Conservation (phyloP, 192 early-diverging fungal species). For the Phycomyces blakesleeanus region DNA sequence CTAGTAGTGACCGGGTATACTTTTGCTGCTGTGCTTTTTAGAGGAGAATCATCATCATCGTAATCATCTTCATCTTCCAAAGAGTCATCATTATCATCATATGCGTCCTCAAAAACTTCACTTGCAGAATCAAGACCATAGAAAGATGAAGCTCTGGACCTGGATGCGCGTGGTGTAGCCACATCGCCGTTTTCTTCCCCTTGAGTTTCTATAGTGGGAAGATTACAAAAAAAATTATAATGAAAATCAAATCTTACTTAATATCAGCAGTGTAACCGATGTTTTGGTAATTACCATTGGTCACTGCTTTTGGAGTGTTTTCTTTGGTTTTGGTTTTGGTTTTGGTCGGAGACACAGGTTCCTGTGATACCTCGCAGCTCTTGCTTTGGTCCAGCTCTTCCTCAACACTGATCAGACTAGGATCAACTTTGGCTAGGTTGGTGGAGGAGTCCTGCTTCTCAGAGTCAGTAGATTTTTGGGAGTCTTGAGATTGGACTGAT, state of each 20-base stretch:
- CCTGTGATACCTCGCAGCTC: not conserved
- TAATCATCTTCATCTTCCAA: not conserved
- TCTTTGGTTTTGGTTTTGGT: not conserved
- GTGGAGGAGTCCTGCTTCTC: too few relatives aligned
- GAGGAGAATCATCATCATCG: too few relatives aligned
- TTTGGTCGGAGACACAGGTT: too few relatives aligned
- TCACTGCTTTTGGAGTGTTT: not conserved
- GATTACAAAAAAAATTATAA: not conserved
- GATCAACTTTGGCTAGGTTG: too few relatives aligned
- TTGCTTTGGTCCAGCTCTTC: not conserved
- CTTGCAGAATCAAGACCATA: not conserved
- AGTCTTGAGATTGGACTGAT: slow-evolving; percentile 7
- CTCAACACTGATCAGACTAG: too few relatives aligned
- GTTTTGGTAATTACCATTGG: not conserved
- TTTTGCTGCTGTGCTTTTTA: too few relatives aligned
- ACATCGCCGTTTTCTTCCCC: not conserved
- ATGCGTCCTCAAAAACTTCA: not conserved
- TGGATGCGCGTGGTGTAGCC: not conserved
- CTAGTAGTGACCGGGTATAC: too few relatives aligned
- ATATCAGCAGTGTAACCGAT: not conserved
- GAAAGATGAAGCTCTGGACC: not conserved
- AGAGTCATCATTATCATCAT: not conserved
- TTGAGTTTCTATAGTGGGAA: not conserved
- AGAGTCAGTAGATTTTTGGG: not conserved
- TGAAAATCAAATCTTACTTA: too few relatives aligned